These are phyloP conservation scores for Dioszegia crocea DNA, from an alignment of 768 basidiomycete species.

Conservation along the genomic window DNA sequence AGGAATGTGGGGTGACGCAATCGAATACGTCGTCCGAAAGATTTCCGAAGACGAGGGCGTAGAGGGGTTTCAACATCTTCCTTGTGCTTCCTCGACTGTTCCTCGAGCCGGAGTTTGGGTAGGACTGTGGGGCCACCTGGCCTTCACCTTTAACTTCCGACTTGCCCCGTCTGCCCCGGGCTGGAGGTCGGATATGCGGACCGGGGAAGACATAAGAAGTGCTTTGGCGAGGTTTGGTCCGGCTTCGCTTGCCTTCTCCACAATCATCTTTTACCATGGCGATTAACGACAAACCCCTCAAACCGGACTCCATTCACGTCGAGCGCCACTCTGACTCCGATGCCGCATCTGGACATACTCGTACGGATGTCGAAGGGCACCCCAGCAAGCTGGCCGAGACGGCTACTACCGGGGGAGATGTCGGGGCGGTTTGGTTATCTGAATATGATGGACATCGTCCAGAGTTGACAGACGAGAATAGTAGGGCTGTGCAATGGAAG, in stretches of 20 bases:
- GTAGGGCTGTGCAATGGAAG: background rate
- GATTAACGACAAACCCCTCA: background rate
- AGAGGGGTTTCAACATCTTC: too few relatives aligned
- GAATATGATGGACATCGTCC: constrained; percentile 8
- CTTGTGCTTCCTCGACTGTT: too few relatives aligned
- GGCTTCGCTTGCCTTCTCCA: background rate
- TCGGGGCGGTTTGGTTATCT: constrained; percentile 11
- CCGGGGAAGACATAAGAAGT: background rate
- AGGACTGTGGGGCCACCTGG: too few relatives aligned
- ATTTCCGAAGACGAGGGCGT: too few relatives aligned
- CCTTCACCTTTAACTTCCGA: too few relatives aligned
- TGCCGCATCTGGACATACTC: background rate
- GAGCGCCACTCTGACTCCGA: constrained; percentile 2
- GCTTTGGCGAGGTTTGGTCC: background rate
- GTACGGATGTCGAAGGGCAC: too few relatives aligned
- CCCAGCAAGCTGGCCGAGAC: background rate
- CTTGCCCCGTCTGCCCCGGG: too few relatives aligned
- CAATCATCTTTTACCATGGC: background rate
- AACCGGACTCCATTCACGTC: background rate
- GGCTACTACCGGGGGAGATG: constrained; percentile 1
- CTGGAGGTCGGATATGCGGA: background rate
- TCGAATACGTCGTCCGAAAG: too few relatives aligned
- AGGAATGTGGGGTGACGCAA: too few relatives aligned
- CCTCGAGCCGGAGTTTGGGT: too few relatives aligned
- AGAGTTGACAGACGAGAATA: constrained; percentile 16